Conservation (phyloP, 495 filamentous ascomycete genomes). For the Talaromyces stipitatus region DNA sequence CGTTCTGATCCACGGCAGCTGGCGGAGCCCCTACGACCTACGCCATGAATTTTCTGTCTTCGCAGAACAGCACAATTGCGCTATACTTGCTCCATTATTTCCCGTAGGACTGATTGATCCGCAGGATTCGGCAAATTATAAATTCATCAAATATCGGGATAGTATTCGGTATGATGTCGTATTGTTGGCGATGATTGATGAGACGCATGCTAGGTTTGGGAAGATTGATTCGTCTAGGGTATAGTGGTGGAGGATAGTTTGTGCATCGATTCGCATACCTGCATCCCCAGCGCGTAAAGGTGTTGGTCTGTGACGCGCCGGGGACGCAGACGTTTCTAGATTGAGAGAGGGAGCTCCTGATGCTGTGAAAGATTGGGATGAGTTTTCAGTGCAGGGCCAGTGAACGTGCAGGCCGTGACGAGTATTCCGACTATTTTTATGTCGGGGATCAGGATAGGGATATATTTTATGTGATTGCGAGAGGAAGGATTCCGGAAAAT, state of each 20-base stretch:
- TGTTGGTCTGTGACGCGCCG: not conserved
- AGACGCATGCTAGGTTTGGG: not conserved
- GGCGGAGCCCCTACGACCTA: not conserved
- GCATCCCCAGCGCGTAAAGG: not conserved
- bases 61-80: not conserved
- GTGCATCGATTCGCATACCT: conserved; percentile 1
- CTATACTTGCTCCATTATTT: not conserved
- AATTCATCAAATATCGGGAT: not conserved
- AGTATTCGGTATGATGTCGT: not conserved
- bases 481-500: not conserved
- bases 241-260: not conserved
- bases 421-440: not conserved
- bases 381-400: not conserved
- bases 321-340: not conserved
- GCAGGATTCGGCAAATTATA: not conserved
- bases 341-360: not conserved
- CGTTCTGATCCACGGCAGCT: not conserved
- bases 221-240: not conserved
- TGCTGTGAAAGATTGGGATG: not conserved
- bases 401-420: not conserved
- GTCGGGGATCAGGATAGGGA: not conserved
- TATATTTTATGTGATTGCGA: not conserved
- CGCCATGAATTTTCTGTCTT: not conserved
- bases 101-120: not conserved
- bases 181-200: not conserved